A percentile compares a stretch with the other conserved stretches of the same genome.
These are phyloP conservation scores for Graphilbum sp. DNA, from an alignment of 2,329 filamentous ascomycete genomes.

Conservation along the genomic window DNA sequence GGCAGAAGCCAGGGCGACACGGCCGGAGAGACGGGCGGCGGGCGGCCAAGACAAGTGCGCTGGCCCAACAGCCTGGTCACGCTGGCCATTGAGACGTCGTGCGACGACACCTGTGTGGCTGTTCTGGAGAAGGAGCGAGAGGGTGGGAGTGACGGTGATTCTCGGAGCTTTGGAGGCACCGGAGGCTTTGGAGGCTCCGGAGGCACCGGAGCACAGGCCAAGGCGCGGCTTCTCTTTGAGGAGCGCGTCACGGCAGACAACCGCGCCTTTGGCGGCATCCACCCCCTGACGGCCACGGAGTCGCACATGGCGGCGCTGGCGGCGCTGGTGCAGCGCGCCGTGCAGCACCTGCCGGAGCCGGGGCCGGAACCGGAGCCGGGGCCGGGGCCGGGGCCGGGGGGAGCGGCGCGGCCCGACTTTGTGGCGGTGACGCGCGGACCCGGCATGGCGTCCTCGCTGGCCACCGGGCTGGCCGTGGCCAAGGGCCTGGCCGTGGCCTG, in stretches of 20 bases:
- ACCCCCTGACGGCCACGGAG: conserved; percentile 58
- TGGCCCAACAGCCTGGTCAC: conserved; percentile 18
- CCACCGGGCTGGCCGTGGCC: conserved; percentile 63
- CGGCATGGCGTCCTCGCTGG: conserved; percentile 68
- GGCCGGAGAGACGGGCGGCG: not conserved
- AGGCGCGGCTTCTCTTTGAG: conserved; percentile 56
- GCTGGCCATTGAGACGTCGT: conserved; percentile 69
- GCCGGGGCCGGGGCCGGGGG: not conserved
- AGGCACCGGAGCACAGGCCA: not conserved
- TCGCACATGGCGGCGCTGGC: conserved; percentile 62
- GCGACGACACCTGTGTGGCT: conserved; percentile 87
- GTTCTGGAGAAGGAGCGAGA: conserved; percentile 45
- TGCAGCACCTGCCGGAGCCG: conserved; percentile 30
- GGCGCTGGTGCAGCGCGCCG: conserved; percentile 46
- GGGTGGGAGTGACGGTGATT: conserved; percentile 8
- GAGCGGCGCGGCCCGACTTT: conserved; percentile 37
- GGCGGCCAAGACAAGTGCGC: not conserved
- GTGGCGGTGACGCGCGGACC: conserved; percentile 83
- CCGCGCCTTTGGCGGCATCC: conserved; percentile 56
- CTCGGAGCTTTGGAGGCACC: too few species aligned
- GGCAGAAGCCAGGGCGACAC: too few species aligned
- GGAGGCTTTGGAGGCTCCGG: too few species aligned
- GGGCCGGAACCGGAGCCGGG: not conserved
- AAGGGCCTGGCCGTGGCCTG: conserved; percentile 79
- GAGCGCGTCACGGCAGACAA: conserved; percentile 71